Conservation (phyloP, 2,329 filamentous ascomycete genomes). For the Hymenoscyphus infarciens region DNA sequence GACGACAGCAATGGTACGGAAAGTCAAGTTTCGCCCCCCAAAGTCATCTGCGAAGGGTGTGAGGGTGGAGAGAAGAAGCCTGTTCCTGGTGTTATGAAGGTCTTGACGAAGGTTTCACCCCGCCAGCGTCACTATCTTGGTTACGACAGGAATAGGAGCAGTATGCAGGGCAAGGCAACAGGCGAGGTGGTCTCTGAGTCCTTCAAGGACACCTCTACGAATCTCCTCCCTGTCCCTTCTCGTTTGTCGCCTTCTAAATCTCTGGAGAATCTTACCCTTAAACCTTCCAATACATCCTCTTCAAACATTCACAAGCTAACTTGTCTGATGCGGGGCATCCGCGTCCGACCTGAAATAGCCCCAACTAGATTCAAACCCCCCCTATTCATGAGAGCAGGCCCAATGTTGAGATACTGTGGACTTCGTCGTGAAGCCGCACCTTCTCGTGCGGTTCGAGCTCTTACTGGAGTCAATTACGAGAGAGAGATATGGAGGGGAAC, state of each 20-base stretch:
- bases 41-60: conserved; percentile 20
- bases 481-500: conserved; percentile 88
- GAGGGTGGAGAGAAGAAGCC: conserved; percentile 14
- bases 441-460: conserved; percentile 36
- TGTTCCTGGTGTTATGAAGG: neutral
- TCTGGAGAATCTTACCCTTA: conserved; percentile 7
- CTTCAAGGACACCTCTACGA: conserved; percentile 3
- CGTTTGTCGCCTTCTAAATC: conserved; percentile 2
- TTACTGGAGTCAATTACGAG: conserved; percentile 41
- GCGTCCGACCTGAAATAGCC: conserved; percentile 34
- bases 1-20: conserved; percentile 57
- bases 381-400: conserved; percentile 84
- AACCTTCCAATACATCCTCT: conserved; percentile 7
- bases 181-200: neutral
- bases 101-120: conserved; percentile 5
- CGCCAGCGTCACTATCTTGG: conserved; percentile 8
- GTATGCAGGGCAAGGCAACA: conserved; percentile 8
- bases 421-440: conserved; percentile 59
- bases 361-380: conserved; percentile 77
- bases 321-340: conserved; percentile 36
- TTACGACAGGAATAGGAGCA: conserved; percentile 13
- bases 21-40: conserved; percentile 18
- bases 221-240: conserved; percentile 6
- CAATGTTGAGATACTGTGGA: conserved; percentile 84
- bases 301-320: conserved; percentile 34